Conservation (phyloP, 768 basidiomycete species). For the Fistulinella prunicolor region DNA sequence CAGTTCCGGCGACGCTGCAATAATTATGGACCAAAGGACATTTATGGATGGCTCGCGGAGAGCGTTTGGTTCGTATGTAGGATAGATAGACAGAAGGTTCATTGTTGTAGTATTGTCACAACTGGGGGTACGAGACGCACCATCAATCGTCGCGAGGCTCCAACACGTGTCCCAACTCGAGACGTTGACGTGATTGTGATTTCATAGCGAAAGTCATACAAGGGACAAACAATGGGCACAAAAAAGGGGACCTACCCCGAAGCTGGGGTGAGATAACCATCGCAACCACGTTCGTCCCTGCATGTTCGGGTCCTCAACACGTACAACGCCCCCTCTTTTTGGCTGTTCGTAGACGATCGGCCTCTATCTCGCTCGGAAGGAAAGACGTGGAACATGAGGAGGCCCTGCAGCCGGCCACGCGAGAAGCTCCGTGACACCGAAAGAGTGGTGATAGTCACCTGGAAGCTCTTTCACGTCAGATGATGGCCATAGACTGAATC, state of each 20-base stretch:
- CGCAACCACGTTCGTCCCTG: not conserved
- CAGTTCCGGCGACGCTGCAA: not conserved
- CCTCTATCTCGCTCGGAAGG: constrained; percentile 3
- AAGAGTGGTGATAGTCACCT: constrained; percentile 12
- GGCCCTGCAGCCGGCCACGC: constrained; percentile 24
- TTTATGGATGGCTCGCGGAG: constrained; percentile 2
- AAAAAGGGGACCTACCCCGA: not conserved
- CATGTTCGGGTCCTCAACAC: constrained; percentile 8
- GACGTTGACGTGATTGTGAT: constrained; percentile 18
- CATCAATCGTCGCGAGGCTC: constrained; percentile 5
- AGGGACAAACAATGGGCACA: too few relatives aligned
- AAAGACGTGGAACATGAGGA: constrained; percentile 21
- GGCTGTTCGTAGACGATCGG: constrained; percentile 5
- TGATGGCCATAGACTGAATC: not conserved
- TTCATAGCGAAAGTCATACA: constrained; percentile 2
- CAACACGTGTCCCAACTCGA: constrained; percentile 20
- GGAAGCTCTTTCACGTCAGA: not conserved
- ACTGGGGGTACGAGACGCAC: not conserved
- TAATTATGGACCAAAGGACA: constrained; percentile 1
- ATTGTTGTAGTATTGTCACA: constrained; percentile 13
- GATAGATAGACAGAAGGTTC: constrained; percentile 14
- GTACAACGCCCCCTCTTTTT: constrained; percentile 13
- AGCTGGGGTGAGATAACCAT: not conserved
- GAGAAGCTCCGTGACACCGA: constrained; percentile 22
- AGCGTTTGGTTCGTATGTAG: constrained; percentile 7